Evolutionary conservation across 2,329 filamentous ascomycete genomes (phyloP), one percentile per base, ranked within the genome.

Genomic region (Ophiostoma quercus): DNA sequence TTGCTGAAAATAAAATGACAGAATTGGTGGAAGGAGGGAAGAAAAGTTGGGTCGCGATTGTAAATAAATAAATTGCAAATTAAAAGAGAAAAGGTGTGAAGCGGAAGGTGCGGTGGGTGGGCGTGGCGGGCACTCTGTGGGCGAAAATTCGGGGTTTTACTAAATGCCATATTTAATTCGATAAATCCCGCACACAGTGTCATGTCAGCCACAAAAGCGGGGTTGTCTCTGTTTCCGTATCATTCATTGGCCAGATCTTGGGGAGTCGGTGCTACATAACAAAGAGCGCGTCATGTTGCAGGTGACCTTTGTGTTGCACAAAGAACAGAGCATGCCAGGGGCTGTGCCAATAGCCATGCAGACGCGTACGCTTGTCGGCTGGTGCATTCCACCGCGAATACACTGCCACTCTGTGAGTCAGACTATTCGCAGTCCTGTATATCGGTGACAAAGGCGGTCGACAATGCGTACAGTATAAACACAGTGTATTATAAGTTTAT

Each of bases 1-100:
- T 71, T 62, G 43, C 47, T 60, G 32, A 62, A 69, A 71, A 70
- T 70, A 67, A 25, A 71, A 70, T 68, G 63, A 16, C 51, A 25
- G 68, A 71, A 71, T 68, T 66, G n/a, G 22, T 39, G 34, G 54
- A 25, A 62, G 67, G 47, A 65, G n/a, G 37, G 29, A 34, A 63
- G 51, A 60, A 65, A 66, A 62, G 62, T 54, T 51, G 65, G 54
- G 67, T 66, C 66, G 54, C 32, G 67, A 63, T 62, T 34, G 25
- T 65, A 43, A 68, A 68, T 62, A 69, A 69, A 57, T 47, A 67
- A 66, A 66, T 32, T 66, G 39, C 37, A 43, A 41, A 66, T 32
- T 66, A 43, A 66, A 43, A 66, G 34, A 22, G 25, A 41, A 41
- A 41, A 41, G 39, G 39, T 51, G 41, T 22, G 66, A 60, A 66